Percentiles rank a stretch among this genome's conserved stretches.
Evolutionary conservation across 805 yeast genomes (phyloP).

Genomic region (Lachancea meyersii): DNA sequence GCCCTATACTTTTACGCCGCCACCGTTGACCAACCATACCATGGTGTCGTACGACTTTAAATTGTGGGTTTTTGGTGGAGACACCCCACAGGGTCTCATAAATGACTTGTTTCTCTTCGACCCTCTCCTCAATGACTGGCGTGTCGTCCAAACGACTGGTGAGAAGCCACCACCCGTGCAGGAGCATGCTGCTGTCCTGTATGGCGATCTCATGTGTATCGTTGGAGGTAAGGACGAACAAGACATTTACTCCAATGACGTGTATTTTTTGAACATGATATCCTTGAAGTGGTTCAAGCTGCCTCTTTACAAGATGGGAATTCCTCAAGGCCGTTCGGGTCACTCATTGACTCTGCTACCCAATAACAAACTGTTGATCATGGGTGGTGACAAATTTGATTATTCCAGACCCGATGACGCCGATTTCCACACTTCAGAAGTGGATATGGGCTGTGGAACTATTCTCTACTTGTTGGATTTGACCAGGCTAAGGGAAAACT

Average conservation of each 20-base stretch:
- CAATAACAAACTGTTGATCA: slow-evolving; percentile 63
- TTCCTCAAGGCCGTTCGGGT: slow-evolving; percentile 84
- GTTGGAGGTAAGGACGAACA: slow-evolving; percentile 82
- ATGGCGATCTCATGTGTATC: slow-evolving; percentile 70
- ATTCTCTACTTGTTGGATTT: slow-evolving; percentile 61
- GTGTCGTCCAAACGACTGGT: slow-evolving; percentile 51
- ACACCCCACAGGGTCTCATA: slow-evolving; percentile 62
- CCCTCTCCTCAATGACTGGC: slow-evolving; percentile 64
- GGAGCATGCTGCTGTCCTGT: slow-evolving; percentile 82
- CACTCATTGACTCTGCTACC: slow-evolving; percentile 74
- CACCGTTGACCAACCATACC: slow-evolving; percentile 86
- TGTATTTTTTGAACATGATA: slow-evolving; percentile 70
- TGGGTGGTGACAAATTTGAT: slow-evolving; percentile 89
- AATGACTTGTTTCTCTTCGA: slow-evolving; percentile 80
- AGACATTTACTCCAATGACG: slow-evolving; percentile 60
- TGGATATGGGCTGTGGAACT: slow-evolving; percentile 51
- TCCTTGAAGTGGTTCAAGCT: slow-evolving; percentile 69
- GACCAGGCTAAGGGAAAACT: slow-evolving; percentile 29
- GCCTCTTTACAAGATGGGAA: slow-evolving; percentile 36
- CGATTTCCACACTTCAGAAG: slow-evolving; percentile 47
- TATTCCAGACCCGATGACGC: slow-evolving; percentile 45
- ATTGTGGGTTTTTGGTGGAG: slow-evolving; percentile 89
- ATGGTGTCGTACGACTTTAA: slow-evolving; percentile 75
- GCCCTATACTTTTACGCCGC: slow-evolving; percentile 46
- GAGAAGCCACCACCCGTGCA: slow-evolving; percentile 73